A percentile compares a stretch with the other conserved stretches of the same genome.
Conservation (phyloP, 257 asterid species). For the Anisodus acutangulus region DNA sequence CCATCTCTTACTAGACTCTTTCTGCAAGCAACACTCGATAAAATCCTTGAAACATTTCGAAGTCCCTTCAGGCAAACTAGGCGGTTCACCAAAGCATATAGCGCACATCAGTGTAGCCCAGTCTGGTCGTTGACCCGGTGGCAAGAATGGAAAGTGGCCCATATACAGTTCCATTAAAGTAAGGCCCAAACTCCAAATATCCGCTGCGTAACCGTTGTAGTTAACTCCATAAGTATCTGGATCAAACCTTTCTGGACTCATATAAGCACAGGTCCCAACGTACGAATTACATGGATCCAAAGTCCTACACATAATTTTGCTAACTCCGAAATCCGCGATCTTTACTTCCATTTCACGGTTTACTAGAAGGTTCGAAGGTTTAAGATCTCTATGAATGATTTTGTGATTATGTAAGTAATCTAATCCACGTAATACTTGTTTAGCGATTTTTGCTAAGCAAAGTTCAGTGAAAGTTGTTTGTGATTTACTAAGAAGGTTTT, state of each 20-base stretch:
- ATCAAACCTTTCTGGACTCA: conserved; percentile 97
- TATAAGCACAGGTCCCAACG: conserved; percentile 94
- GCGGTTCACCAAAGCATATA: conserved; percentile 91
- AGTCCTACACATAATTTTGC: conserved; percentile 75
- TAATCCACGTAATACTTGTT: conserved; percentile 65
- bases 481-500: conserved; percentile 43
- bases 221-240: conserved; percentile 77
- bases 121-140: conserved; percentile 85
- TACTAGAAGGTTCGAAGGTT: conserved; percentile 75
- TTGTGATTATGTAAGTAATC: conserved; percentile 74
- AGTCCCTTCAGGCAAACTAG: conserved; percentile 65
- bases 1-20: conserved; percentile 81
- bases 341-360: conserved; percentile 63
- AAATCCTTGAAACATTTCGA: conserved; percentile 69
- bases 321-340: conserved; percentile 90
- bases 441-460: conserved; percentile 58
- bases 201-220: conserved; percentile 84
- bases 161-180: conserved; percentile 68
- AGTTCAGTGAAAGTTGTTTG: conserved; percentile 53
- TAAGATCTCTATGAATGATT: conserved; percentile 79
- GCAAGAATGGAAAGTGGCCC: conserved; percentile 82
- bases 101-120: conserved; percentile 99
- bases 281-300: conserved; percentile 84
- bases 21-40: conserved; percentile 77
- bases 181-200: conserved; percentile 88